These are phyloP conservation scores for Schwanniomyces vanrijiae DNA, from an alignment of 805 yeast species.

Conservation along the genomic window DNA sequence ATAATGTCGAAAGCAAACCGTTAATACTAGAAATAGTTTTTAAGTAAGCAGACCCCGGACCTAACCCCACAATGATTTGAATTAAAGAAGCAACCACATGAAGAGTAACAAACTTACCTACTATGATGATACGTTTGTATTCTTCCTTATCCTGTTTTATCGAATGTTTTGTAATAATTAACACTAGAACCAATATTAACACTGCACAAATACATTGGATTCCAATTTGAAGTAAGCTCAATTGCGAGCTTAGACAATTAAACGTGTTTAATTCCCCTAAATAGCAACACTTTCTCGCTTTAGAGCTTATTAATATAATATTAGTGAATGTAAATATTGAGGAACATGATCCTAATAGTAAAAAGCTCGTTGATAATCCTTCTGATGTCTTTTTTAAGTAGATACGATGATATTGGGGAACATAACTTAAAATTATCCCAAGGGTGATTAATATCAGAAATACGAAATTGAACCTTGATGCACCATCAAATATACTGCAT, in stretches of 20 bases:
- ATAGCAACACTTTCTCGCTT: constrained; percentile 63
- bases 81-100: constrained; percentile 36
- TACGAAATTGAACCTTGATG: constrained; percentile 48
- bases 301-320: constrained; percentile 57
- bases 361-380: constrained; percentile 73
- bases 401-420: constrained; percentile 73
- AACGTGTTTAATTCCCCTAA: constrained; percentile 43
- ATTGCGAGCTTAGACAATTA: constrained; percentile 65
- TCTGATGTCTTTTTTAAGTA: constrained; percentile 61
- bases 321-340: constrained; percentile 70
- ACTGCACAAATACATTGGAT: constrained; percentile 61
- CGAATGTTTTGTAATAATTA: constrained; percentile 46
- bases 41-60: constrained; percentile 20
- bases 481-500: constrained; percentile 49
- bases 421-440: constrained; percentile 69
- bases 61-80: constrained; percentile 34
- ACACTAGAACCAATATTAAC: constrained; percentile 55
- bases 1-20: constrained; percentile 63
- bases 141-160: constrained; percentile 47
- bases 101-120: constrained; percentile 39
- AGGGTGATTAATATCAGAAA: constrained; percentile 55
- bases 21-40: constrained; percentile 51
- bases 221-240: constrained; percentile 67
- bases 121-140: constrained; percentile 38
- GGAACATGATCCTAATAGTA: constrained; percentile 68